phyloP scores from a whole-genome alignment of 495 filamentous ascomycete species.

The Aspergillus incahuasiensis region DNA sequence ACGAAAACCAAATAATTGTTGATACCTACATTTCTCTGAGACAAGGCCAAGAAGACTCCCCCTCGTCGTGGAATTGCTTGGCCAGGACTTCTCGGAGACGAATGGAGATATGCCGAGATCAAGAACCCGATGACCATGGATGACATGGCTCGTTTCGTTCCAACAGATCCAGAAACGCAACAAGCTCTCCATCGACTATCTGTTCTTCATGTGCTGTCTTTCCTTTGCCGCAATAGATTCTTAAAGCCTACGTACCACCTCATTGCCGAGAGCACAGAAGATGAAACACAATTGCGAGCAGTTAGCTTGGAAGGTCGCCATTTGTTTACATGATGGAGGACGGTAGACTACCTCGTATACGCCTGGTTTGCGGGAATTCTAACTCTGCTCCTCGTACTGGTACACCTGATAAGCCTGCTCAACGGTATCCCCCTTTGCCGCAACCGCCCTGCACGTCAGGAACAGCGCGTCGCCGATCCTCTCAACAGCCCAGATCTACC shows the following conservation, averaged over 20 bases:
- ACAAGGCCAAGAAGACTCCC: conserved; percentile 31
- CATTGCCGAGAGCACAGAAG: conserved; percentile 6
- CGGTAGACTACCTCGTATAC: too few relatives aligned
- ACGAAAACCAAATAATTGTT: conserved; percentile 11
- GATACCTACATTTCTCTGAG: conserved; percentile 42
- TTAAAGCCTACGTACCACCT: conserved; percentile 24
- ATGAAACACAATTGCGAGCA: neutral
- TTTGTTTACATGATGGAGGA: neutral
- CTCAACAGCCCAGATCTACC: neutral
- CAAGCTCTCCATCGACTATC: conserved; percentile 27
- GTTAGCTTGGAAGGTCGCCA: neutral
- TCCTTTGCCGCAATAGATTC: conserved; percentile 20
- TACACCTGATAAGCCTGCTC: neutral
- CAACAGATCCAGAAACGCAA: conserved; percentile 35
- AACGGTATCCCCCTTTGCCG: neutral
- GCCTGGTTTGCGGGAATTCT: too few relatives aligned
- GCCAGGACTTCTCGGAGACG: conserved; percentile 48
- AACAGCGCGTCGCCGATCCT: neutral
- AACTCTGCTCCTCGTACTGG: neutral
- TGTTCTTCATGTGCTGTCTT: conserved; percentile 43
- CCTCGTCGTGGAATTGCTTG: conserved; percentile 38
- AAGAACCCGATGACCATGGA: conserved; percentile 47
- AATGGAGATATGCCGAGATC: neutral
- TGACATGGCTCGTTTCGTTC: conserved; percentile 54
- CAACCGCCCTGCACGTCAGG: conserved; percentile 2